Evolutionary conservation across 306 rosid genomes (phyloP).

Genomic region (Dalbergia cultrata): DNA sequence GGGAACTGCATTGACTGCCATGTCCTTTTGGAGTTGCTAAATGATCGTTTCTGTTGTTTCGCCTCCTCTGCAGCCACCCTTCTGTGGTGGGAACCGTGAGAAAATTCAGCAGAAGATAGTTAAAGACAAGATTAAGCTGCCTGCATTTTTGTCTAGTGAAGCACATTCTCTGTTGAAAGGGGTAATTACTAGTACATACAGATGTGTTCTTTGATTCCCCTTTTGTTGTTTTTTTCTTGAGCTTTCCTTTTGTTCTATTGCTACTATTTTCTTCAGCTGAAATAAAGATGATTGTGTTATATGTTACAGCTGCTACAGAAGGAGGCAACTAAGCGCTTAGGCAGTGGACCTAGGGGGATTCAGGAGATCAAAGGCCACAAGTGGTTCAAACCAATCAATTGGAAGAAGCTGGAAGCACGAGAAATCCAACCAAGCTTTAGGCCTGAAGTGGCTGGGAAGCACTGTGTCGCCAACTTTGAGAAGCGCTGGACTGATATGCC

Average conservation of each 20-base stretch:
- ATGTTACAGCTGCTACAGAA: conserved; percentile 79
- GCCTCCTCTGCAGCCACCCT: conserved; percentile 81
- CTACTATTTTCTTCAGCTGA: not conserved
- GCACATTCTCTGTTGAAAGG: conserved; percentile 92
- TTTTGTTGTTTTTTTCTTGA: conserved; percentile 5
- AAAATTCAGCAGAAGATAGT: conserved; percentile 91
- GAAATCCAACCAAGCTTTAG: conserved; percentile 90
- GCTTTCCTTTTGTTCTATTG: not conserved
- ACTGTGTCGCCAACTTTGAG: conserved; percentile 94
- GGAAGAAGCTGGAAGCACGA: conserved; percentile 83
- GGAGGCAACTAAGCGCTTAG: conserved; percentile 77
- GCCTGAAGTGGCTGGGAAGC: conserved; percentile 85
- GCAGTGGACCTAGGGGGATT: conserved; percentile 72
- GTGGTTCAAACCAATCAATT: conserved; percentile 89
- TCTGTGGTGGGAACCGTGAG: conserved; percentile 84
- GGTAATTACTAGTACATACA: conserved; percentile 56
- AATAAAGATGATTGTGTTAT: conserved; percentile 1
- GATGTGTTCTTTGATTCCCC: conserved; percentile 21
- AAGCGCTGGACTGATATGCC: conserved; percentile 98
- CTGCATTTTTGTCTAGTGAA: conserved; percentile 86
- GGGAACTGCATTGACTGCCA: conserved; percentile 5
- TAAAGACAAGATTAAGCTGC: conserved; percentile 92
- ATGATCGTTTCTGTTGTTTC: conserved; percentile 41
- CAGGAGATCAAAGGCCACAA: conserved; percentile 85
- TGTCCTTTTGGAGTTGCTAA: conserved; percentile 38